These are phyloP conservation scores for Fusarium sp. DNA, from an alignment of 2,329 filamentous ascomycete species.

Conservation along the genomic window DNA sequence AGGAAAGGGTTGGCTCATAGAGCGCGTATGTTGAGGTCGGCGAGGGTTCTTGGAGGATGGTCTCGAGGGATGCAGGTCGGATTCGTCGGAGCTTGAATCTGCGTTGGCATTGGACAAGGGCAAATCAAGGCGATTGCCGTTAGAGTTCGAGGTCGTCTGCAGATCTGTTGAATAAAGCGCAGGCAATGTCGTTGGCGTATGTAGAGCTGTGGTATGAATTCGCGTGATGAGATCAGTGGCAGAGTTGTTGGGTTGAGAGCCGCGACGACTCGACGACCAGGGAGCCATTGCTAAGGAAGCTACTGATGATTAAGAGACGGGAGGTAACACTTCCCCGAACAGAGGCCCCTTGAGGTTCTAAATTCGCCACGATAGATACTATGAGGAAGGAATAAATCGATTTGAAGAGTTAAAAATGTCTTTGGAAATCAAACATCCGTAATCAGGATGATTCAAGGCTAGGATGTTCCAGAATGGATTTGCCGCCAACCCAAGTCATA, in stretches of 20 bases:
- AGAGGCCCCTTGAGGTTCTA: neutral
- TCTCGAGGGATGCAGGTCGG: constrained; percentile 50
- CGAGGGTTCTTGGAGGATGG: constrained; percentile 35
- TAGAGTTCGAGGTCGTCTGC: constrained; percentile 17
- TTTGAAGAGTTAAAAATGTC: constrained; percentile 2
- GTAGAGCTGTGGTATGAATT: constrained; percentile 51
- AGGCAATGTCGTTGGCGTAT: constrained; percentile 48
- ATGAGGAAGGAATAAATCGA: constrained; percentile 10
- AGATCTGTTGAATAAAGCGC: constrained; percentile 32
- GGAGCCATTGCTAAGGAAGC: constrained; percentile 49
- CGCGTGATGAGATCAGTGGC: constrained; percentile 51
- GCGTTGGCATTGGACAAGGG: constrained; percentile 46
- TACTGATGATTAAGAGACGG: constrained; percentile 29
- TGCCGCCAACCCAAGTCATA: constrained; percentile 12
- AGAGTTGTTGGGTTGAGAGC: constrained; percentile 46
- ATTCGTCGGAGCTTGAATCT: constrained; percentile 60
- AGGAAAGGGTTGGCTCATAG: constrained; percentile 83
- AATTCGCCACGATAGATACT: neutral
- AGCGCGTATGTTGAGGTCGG: constrained; percentile 57
- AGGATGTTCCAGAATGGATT: constrained; percentile 20
- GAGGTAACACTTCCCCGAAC: neutral
- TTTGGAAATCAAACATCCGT: constrained; percentile 24
- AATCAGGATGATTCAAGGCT: constrained; percentile 25
- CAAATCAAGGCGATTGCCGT: constrained; percentile 42
- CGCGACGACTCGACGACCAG: constrained; percentile 46